Conservation (phyloP, 441 rosid genomes). For the Dalechampia spathulata region DNA sequence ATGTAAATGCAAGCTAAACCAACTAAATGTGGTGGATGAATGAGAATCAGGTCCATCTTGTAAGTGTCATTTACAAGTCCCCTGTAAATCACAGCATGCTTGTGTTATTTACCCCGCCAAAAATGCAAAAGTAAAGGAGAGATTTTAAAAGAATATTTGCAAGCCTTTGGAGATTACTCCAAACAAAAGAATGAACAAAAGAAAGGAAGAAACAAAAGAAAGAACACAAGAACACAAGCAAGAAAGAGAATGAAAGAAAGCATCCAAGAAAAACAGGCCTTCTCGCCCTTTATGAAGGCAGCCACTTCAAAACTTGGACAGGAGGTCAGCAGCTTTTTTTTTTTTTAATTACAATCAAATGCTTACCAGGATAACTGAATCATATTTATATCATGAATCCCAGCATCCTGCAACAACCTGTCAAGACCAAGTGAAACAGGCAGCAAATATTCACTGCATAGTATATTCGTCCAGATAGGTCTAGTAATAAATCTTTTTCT, state of each 20-base stretch:
- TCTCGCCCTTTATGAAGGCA: neutral
- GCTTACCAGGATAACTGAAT: conserved; percentile 76
- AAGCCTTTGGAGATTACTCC: neutral
- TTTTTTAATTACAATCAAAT: neutral
- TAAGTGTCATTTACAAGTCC: conserved; percentile 92
- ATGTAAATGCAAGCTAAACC: conserved; percentile 88
- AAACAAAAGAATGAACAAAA: too few species aligned
- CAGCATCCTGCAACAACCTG: conserved; percentile 81
- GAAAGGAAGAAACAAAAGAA: too few species aligned
- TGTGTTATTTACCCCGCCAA: neutral
- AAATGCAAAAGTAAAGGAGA: too few species aligned
- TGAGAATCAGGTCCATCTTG: conserved; percentile 90
- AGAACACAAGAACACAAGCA: neutral
- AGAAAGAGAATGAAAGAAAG: neutral
- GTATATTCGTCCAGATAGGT: too few species aligned
- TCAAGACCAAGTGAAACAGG: neutral
- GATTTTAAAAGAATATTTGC: too few species aligned
- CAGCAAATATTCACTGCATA: neutral
- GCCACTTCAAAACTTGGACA: neutral
- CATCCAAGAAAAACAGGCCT: neutral
- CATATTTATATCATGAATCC: conserved; percentile 58
- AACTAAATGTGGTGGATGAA: conserved; percentile 77
- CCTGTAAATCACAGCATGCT: conserved; percentile 34
- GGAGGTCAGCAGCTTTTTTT: neutral
- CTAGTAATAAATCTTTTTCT: too few species aligned